Base-by-base conservation (phyloP, 768 basidiomycete species). In the Grammothele lineata region DNA sequence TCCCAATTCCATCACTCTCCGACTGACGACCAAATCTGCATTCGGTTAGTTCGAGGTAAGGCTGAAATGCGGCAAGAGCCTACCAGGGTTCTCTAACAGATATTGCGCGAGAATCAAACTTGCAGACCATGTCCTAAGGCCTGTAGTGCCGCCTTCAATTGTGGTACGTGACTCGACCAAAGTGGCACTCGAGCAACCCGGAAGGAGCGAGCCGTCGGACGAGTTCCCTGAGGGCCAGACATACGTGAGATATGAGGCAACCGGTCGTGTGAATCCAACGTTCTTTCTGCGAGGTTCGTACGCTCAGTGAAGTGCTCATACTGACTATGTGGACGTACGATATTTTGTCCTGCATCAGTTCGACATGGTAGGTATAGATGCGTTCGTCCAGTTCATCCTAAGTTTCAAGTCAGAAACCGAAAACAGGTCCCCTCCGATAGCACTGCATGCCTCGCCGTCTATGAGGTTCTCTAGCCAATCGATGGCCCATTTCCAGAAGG, bases 61-160 rank as follows among this genome's bases (percentile, higher is more conserved):
- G n/a, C n/a, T 34, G 11, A 22, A 4, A 3, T 15, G 40, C 24
- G 21, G 45, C 22, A n/a, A n/a, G n/a, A 5, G 17, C 38, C 25
- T 64, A 86, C 87, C 74, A 62, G 80, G 68, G 57, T 84, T 69
- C 8, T 56, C 49, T 17, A 79, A 72, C 19, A 91, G 67, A 56
- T 80, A 83, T 39, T 82, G 74, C 0, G 80, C 78, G 17, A 91
- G 68, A 24, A 76, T 67, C 36, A 84, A 75, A 54, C 86, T 83
- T 5, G 89, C 85, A 23, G 73, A 69, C 89, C 89, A 92, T 6
- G 88, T 92, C 44, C 85, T 73, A 39, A 91, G 64, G 11, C 89
- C 87, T 1, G 87, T 91, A 0, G 87, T 91, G 0, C 89, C 88
- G 34, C 70, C 69, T 61, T 90, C 87, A 23, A 90, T 81, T 3